A percentile compares a stretch with the other conserved stretches of the same genome.
These are phyloP conservation scores for Hyaloscypha bicolor DNA, from an alignment of 495 filamentous ascomycete species.

Conservation along the genomic window DNA sequence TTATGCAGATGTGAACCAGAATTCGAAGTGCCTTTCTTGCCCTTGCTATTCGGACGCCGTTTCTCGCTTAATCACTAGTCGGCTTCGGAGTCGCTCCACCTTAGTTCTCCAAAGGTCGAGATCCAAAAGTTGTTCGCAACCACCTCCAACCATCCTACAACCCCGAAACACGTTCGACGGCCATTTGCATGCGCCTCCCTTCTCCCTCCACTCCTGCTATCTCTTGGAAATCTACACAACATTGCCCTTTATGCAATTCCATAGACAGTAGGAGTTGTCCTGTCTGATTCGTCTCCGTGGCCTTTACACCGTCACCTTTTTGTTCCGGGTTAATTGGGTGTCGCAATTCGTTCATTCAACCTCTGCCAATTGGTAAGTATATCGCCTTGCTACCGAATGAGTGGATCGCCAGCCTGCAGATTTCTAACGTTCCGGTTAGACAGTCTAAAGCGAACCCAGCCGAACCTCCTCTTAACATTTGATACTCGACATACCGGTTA, in stretches of 20 bases:
- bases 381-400: background rate
- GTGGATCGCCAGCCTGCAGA: background rate
- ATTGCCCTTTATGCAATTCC: slow-evolving; percentile 29
- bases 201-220: slow-evolving; percentile 26
- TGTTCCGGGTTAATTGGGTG: slow-evolving; percentile 19
- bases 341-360: slow-evolving; percentile 14
- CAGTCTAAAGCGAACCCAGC: background rate
- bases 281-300: slow-evolving; percentile 28
- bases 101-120: background rate
- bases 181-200: slow-evolving; percentile 30
- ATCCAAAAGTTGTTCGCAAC: background rate
- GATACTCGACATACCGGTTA: background rate
- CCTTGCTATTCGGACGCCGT: background rate
- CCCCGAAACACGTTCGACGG: slow-evolving; percentile 9
- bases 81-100: background rate
- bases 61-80: background rate
- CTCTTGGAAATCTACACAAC: slow-evolving; percentile 14
- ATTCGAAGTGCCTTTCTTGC: too few species aligned
- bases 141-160: background rate
- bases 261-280: slow-evolving; percentile 19
- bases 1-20: background rate
- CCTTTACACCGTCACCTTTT: slow-evolving; percentile 26
- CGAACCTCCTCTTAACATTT: background rate
- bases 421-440: background rate
- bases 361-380: slow-evolving; percentile 17